Conservation (phyloP, 768 basidiomycete species). For the Nidularia pulvinata region DNA sequence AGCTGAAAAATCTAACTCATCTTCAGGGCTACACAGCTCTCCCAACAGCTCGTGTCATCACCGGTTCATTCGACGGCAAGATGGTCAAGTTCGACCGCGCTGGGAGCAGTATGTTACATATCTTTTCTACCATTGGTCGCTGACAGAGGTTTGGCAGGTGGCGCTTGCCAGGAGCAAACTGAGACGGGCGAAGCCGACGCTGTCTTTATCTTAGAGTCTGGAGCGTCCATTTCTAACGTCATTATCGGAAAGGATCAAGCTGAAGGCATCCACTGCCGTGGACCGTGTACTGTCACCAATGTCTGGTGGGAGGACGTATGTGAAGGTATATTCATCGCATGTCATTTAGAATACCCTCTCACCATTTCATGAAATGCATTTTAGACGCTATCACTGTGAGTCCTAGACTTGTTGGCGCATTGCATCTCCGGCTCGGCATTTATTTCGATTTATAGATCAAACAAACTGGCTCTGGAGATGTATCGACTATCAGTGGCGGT, state of each 20-base stretch:
- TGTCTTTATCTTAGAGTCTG: slow-evolving; percentile 22
- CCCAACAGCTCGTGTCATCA: slow-evolving; percentile 23
- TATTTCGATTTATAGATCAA: slow-evolving; percentile 14
- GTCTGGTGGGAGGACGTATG: slow-evolving; percentile 28
- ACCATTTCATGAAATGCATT: not conserved
- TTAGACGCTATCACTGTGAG: slow-evolving; percentile 19
- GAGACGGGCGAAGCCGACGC: slow-evolving; percentile 24
- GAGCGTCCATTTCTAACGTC: slow-evolving; percentile 24
- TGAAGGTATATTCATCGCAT: slow-evolving; percentile 17
- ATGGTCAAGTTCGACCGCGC: slow-evolving; percentile 24
- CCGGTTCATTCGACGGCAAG: slow-evolving; percentile 20
- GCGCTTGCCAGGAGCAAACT: slow-evolving; percentile 18
- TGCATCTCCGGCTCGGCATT: no score
- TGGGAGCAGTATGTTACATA: slow-evolving; percentile 24
- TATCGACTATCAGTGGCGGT: slow-evolving; percentile 20
- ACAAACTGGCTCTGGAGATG: slow-evolving; percentile 22
- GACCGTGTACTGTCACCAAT: slow-evolving; percentile 22
- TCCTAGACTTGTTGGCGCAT: not conserved
- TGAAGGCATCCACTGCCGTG: slow-evolving; percentile 24
- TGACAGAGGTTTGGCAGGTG: no score
- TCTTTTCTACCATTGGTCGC: no score
- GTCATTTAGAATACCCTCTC: not conserved
- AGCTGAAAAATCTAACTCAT: not conserved
- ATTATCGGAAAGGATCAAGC: slow-evolving; percentile 23
- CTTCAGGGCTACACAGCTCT: slow-evolving; percentile 20